phyloP scores from a whole-genome alignment of 495 filamentous ascomycete genomes.

The Penicillium turbatum region DNA sequence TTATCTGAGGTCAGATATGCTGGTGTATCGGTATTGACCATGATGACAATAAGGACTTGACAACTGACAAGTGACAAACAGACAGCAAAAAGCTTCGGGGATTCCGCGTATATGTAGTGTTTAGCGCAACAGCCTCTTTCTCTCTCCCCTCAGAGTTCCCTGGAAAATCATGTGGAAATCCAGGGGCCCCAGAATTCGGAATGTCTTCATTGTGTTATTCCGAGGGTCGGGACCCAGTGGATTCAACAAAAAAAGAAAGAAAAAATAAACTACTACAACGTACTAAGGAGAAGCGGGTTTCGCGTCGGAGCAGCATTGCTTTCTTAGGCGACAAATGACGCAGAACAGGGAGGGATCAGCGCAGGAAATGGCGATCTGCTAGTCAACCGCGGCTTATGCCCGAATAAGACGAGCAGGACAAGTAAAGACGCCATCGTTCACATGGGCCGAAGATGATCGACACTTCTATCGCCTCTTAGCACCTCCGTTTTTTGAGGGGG shows the following conservation, averaged over 20 bases:
- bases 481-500: background rate
- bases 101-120: background rate
- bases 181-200: slow-evolving; percentile 9
- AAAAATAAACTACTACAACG: background rate
- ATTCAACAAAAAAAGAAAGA: background rate
- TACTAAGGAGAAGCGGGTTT: slow-evolving; percentile 6
- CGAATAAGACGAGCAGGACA: background rate
- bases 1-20: slow-evolving; percentile 27
- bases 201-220: background rate
- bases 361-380: slow-evolving; percentile 26
- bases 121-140: background rate
- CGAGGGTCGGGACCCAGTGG: background rate
- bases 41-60: slow-evolving; percentile 10
- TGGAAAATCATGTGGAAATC: background rate
- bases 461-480: background rate
- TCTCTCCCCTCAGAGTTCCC: background rate
- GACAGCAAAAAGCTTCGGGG: background rate
- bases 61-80: background rate
- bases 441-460: slow-evolving; percentile 12
- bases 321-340: slow-evolving; percentile 2
- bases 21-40: slow-evolving; percentile 25
- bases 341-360: slow-evolving; percentile 16
- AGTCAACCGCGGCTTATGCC: slow-evolving; percentile 22
- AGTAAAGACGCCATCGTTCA: background rate
- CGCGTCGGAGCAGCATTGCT: slow-evolving; percentile 21